Evolutionary conservation across 192 early-diverging fungal species (phyloP).

Genomic region (Chytriomyces sp.): DNA sequence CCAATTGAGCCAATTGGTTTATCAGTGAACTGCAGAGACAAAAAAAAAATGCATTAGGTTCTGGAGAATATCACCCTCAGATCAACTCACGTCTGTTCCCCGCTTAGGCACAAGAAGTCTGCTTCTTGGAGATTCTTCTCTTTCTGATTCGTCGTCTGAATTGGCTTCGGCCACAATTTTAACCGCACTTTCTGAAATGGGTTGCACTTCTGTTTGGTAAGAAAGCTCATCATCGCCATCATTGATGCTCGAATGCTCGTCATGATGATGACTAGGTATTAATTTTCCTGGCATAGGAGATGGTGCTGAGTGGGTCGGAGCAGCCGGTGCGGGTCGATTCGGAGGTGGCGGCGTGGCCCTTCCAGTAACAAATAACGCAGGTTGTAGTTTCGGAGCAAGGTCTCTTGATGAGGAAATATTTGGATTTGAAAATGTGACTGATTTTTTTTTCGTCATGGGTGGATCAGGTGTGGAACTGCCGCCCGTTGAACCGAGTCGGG

Average conservation of each 20-base stretch:
- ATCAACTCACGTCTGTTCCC: no score
- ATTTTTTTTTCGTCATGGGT: constrained; percentile 22
- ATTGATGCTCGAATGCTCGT: neutral
- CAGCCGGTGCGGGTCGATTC: constrained; percentile 19
- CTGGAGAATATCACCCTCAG: no score
- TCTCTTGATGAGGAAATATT: neutral
- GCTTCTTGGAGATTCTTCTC: no score
- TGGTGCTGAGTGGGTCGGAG: neutral
- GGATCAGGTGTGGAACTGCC: neutral
- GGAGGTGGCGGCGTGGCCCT: constrained; percentile 16
- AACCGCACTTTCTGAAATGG: neutral
- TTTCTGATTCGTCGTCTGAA: no score
- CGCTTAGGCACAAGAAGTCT: no score
- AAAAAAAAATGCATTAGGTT: no score
- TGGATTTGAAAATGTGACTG: constrained; percentile 7
- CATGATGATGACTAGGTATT: no score
- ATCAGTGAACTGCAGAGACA: neutral
- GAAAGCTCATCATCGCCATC: constrained; percentile 30
- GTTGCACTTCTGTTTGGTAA: neutral
- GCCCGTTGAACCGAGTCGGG: neutral
- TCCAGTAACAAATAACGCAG: neutral
- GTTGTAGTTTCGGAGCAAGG: neutral
- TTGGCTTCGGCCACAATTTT: neutral
- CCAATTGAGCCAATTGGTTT: neutral
- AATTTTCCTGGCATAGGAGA: neutral